Evolutionary conservation across 768 basidiomycete genomes (phyloP).

Genomic region (Mycena venus): DNA sequence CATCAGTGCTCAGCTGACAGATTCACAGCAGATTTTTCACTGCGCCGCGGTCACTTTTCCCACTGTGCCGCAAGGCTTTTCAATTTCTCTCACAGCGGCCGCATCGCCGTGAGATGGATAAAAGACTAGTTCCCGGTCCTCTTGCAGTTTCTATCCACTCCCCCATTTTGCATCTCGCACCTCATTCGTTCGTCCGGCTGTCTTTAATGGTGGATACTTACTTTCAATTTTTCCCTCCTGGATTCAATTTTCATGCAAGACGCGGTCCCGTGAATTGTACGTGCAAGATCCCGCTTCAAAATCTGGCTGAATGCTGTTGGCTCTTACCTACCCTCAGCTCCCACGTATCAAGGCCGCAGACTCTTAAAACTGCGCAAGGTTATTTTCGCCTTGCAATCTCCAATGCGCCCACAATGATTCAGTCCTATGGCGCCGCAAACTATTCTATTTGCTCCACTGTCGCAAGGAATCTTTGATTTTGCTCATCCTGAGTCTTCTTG

Average conservation of each 20-base stretch:
- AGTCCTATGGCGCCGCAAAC: too few relatives aligned
- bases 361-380: not conserved
- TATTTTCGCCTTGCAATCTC: too few relatives aligned
- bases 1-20: too few relatives aligned
- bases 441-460: too few relatives aligned
- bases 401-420: too few relatives aligned
- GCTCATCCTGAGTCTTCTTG: not conserved
- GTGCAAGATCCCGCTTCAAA: too few relatives aligned
- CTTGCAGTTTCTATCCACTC: not conserved
- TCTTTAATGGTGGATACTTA: not conserved
- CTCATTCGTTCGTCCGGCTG: not conserved
- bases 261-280: too few relatives aligned
- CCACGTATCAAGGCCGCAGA: not conserved
- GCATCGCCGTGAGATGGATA: not conserved
- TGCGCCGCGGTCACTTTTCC: not conserved
- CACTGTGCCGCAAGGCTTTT: not conserved
- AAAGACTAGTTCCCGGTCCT: not conserved
- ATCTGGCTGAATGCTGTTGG: not conserved
- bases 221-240: too few relatives aligned
- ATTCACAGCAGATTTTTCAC: not conserved
- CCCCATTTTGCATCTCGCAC: not conserved
- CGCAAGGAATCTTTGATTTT: too few relatives aligned
- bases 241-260: too few relatives aligned
- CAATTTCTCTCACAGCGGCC: not conserved
- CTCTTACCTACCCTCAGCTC: not conserved